These are phyloP conservation scores for Plasmodiophora brassicae DNA, from an alignment of 208 protist genomes.

Conservation along the genomic window DNA sequence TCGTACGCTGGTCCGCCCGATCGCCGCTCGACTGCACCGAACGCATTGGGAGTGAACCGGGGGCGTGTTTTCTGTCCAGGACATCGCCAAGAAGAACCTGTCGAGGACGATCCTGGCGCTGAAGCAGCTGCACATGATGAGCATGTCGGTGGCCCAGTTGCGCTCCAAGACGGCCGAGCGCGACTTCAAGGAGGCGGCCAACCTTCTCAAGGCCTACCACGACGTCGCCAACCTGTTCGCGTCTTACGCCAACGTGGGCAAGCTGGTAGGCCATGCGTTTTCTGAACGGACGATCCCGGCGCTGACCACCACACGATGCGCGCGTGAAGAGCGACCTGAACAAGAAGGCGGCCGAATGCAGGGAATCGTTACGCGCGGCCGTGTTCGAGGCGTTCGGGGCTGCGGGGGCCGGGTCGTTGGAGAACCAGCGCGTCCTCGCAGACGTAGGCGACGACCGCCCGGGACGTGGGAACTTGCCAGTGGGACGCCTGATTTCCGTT, in stretches of 20 bases:
- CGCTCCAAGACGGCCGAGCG: background rate
- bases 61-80: too few relatives aligned
- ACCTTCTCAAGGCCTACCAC: background rate
- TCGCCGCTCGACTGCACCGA: too few relatives aligned
- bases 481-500: slow-evolving; percentile 1
- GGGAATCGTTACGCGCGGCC: background rate
- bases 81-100: slow-evolving; percentile 26
- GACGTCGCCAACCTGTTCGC: background rate
- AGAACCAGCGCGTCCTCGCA: background rate
- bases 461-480: background rate
- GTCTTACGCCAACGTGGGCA: background rate
- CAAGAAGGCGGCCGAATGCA: background rate
- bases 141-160: background rate
- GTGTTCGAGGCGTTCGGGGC: slow-evolving; percentile 1
- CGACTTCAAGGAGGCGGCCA: background rate
- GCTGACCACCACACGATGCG: background rate
- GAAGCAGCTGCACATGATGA: slow-evolving; percentile 28
- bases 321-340: background rate
- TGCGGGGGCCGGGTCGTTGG: background rate
- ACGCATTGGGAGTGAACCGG: too few relatives aligned
- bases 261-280: background rate
- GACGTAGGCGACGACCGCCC: background rate
- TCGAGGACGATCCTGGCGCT: background rate
- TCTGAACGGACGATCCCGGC: background rate
- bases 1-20: background rate